Conservation (phyloP, 1,284 basidiomycete species). For the Austroboletus novae-zelandiae region DNA sequence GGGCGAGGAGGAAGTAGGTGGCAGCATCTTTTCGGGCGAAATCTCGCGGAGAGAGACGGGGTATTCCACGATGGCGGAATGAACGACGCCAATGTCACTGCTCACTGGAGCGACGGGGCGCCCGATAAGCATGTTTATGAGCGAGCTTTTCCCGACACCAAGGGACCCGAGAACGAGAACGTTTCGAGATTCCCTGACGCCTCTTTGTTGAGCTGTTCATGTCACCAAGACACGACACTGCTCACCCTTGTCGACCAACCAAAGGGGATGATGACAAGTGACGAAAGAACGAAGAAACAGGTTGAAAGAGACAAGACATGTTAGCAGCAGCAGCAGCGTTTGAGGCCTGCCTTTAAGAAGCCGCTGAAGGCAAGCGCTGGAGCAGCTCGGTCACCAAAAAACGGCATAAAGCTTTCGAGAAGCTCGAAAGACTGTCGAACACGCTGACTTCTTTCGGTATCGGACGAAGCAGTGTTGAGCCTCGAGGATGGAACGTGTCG, state of each 20-base stretch:
- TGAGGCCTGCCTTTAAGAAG: too few species aligned
- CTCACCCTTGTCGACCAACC: conserved; percentile 11
- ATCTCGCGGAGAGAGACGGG: conserved; percentile 11
- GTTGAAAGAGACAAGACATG: conserved; percentile 1
- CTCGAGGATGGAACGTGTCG: conserved; percentile 17
- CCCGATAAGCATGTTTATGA: conserved; percentile 28
- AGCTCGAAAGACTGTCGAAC: too few species aligned
- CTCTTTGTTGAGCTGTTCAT: conserved; percentile 2
- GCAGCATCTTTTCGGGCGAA: not conserved
- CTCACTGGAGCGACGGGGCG: conserved; percentile 21
- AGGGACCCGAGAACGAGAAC: conserved; percentile 27
- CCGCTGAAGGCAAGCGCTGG: too few species aligned
- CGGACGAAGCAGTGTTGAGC: not conserved
- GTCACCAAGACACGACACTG: not conserved
- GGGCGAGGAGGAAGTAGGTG: not conserved
- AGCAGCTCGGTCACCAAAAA: too few species aligned
- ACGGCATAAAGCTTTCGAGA: too few species aligned
- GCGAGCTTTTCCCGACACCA: conserved; percentile 29
- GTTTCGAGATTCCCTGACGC: conserved; percentile 13
- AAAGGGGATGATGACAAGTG: not conserved
- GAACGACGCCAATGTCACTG: conserved; percentile 18
- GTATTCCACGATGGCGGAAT: conserved; percentile 19
- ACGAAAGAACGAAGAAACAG: not conserved
- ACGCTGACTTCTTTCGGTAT: too few species aligned
- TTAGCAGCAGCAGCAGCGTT: too few species aligned